A percentile compares a stretch with the other conserved stretches of the same genome.
Evolutionary conservation across 352 stramenopile genomes (phyloP).

Genomic region (Phytophthora pistaciae): DNA sequence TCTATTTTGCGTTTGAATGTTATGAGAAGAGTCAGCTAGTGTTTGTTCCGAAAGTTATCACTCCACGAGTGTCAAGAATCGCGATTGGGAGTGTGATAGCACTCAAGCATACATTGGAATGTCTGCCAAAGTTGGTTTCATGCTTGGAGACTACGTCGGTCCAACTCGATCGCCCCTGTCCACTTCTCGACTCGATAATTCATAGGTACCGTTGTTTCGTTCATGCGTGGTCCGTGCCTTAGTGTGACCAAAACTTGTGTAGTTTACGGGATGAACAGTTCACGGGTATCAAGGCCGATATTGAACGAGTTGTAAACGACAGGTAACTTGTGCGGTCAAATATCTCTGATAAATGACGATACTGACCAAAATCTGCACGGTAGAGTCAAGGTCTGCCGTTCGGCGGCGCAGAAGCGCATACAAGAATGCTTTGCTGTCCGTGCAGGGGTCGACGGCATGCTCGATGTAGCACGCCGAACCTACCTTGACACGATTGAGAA

Average conservation of each 20-base stretch:
- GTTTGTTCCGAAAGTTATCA: conserved; percentile 81
- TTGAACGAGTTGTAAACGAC: conserved; percentile 82
- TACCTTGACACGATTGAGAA: conserved; percentile 88
- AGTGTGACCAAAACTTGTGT: neutral
- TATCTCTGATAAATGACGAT: neutral
- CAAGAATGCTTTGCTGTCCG: conserved; percentile 87
- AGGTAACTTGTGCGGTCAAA: conserved; percentile 38
- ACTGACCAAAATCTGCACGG: conserved; percentile 1
- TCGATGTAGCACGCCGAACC: conserved; percentile 82
- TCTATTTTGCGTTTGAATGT: neutral
- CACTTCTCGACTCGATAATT: conserved; percentile 72
- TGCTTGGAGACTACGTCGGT: conserved; percentile 52
- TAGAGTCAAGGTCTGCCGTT: conserved; percentile 74
- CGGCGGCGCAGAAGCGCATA: conserved; percentile 82
- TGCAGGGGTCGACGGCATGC: conserved; percentile 86
- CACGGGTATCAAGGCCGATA: conserved; percentile 57
- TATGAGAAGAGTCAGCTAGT: conserved; percentile 73
- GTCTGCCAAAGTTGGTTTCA: conserved; percentile 59
- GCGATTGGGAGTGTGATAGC: conserved; percentile 84
- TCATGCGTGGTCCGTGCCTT: neutral
- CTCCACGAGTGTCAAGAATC: conserved; percentile 68
- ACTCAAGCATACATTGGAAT: conserved; percentile 86
- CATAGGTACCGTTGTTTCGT: conserved; percentile 45
- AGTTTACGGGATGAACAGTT: conserved; percentile 73
- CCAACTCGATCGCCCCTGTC: conserved; percentile 44